Conservation (phyloP, 1,284 basidiomycete genomes). For the Marasmius tenuissimus region DNA sequence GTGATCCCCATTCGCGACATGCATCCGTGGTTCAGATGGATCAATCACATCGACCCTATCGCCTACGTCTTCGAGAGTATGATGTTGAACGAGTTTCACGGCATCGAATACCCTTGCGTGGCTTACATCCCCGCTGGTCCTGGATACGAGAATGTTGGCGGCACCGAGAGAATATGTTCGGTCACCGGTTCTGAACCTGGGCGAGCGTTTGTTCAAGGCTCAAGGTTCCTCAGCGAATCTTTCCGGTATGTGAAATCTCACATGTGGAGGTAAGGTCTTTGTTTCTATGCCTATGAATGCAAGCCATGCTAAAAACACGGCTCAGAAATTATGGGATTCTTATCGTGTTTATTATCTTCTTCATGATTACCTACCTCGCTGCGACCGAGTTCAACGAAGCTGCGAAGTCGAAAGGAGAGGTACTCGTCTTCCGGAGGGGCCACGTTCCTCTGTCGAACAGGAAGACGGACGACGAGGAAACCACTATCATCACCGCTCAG, state of each 20-base stretch:
- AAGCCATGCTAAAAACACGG: neutral
- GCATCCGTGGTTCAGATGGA: constrained; percentile 31
- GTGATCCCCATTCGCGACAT: constrained; percentile 10
- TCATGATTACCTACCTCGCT: constrained; percentile 35
- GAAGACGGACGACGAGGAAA: constrained; percentile 17
- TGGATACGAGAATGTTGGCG: constrained; percentile 28
- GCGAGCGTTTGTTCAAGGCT: constrained; percentile 36
- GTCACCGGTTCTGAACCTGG: constrained; percentile 38
- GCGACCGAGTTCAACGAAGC: constrained; percentile 43
- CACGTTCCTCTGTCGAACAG: constrained; percentile 25
- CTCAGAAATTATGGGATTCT: constrained; percentile 39
- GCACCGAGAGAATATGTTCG: constrained; percentile 35
- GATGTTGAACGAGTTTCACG: constrained; percentile 47
- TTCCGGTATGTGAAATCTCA: constrained; percentile 41
- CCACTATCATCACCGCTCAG: constrained; percentile 13
- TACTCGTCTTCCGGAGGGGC: constrained; percentile 39
- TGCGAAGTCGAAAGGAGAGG: constrained; percentile 40
- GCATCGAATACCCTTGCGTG: constrained; percentile 29
- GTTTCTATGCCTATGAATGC: neutral
- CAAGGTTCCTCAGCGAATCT: constrained; percentile 33
- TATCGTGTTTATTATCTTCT: constrained; percentile 30
- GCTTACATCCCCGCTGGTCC: constrained; percentile 31
- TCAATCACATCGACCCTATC: constrained; percentile 45
- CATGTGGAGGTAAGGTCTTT: constrained; percentile 32
- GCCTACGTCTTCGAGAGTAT: constrained; percentile 36